phyloP scores from a whole-genome alignment of 2,329 filamentous ascomycete genomes.

The Chrysosphaeria jannelii region DNA sequence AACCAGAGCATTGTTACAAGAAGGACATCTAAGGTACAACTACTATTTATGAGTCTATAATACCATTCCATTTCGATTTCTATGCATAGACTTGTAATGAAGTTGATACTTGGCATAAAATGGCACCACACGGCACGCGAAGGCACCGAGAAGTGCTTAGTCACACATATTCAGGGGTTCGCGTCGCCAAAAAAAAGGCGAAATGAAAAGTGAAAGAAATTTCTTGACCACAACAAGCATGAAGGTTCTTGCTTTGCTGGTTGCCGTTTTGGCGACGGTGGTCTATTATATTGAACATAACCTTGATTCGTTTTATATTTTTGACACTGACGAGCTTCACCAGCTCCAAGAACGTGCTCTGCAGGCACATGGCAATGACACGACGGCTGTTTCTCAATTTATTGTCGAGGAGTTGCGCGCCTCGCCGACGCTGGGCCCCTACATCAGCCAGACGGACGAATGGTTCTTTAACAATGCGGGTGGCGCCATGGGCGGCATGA shows the following conservation, averaged over 20 bases:
- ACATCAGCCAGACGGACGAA: constrained; percentile 44
- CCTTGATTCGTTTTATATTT: constrained; percentile 42
- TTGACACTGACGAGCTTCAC: constrained; percentile 36
- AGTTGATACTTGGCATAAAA: no score
- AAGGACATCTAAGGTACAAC: constrained; percentile 29
- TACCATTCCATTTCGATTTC: no score
- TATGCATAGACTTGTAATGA: no score
- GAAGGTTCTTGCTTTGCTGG: constrained; percentile 17
- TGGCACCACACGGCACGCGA: no score
- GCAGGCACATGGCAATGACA: constrained; percentile 43
- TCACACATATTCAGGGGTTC: no score
- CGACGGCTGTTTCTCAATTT: constrained; percentile 31
- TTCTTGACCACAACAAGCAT: constrained; percentile 2
- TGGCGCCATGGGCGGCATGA: constrained; percentile 78
- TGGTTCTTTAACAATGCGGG: constrained; percentile 87
- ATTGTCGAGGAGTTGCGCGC: constrained; percentile 37
- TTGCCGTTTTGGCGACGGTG: constrained; percentile 22
- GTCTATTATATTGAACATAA: constrained; percentile 26
- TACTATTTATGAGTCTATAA: no score
- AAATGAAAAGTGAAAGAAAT: neutral
- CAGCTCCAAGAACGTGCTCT: constrained; percentile 36
- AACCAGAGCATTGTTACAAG: constrained; percentile 47
- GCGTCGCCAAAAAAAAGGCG: neutral
- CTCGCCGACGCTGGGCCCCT: constrained; percentile 15
- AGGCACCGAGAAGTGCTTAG: no score